Base-by-base conservation (phyloP, 1,284 basidiomycete genomes). In the Porogramme epimiltina region DNA sequence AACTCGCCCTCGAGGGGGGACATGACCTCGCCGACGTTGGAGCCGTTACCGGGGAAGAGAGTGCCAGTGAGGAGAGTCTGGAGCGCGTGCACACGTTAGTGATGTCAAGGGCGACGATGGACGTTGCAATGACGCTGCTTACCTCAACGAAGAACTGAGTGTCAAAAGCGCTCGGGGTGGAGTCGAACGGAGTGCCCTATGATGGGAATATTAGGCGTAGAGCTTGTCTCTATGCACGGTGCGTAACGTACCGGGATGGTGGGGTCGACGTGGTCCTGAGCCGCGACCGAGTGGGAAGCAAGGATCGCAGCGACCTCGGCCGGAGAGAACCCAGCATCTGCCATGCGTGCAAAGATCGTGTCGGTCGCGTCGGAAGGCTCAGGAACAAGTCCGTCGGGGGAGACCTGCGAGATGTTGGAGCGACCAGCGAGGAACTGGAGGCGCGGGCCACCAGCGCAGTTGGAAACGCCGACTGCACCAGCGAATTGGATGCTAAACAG, bases 71-170 rank as follows among this genome's bases (percentile, higher is more conserved):
- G 57, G 13, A 70, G 64, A 6, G 64, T 66, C 55, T 46, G 18
- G 16, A 22, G 28, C 8, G 28, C 28, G 28, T 8, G 28, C 6
- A 13, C 28, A 31, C 28, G 6, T 31, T 13, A 31, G 8, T 13
- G 13, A 13, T 8, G 28, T 31, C 8, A 31, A 31, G 28, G 28
- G 8, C 28, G 28, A 8, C 28, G 13, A 31, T 13, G 28, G 13
- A 13, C 28, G 28, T 31, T 13, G 8, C 28, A 13, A 8, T 31
- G 28, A 31, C 28, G 8, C 6, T 31, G 8, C 8, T 66, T n/a
- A n/a, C n/a, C 64, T 76, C 73, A 24, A 74, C 55, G 59, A 71
- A 71, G 63, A 74, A 70, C 51, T 74, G 72, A 5, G 71, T 47
- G 56, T 76, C 74, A 51, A 76, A 73, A 1, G 38, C 43, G 24